A percentile compares a stretch with the other conserved stretches of the same genome.
phyloP scores from a whole-genome alignment of 305 asterid species.

The Rubia tinctorum region DNA sequence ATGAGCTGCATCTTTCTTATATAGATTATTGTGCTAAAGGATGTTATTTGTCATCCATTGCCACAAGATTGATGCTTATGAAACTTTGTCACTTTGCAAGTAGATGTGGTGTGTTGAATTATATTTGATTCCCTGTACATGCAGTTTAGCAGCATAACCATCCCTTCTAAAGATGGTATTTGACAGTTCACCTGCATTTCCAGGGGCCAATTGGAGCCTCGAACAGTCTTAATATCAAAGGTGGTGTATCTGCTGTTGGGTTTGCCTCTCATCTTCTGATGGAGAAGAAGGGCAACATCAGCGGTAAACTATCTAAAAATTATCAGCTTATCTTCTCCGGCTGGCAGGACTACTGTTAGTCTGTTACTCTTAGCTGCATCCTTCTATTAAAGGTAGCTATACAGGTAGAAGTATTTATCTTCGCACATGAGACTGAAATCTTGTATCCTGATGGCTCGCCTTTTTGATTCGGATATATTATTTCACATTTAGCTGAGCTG shows the following conservation, averaged over 20 bases:
- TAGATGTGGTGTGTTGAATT: neutral
- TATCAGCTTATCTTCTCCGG: conserved; percentile 8
- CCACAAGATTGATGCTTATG: conserved; percentile 1
- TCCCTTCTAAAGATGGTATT: conserved; percentile 19
- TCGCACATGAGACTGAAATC: neutral
- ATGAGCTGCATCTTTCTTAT: neutral
- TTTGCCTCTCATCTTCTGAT: conserved; percentile 26
- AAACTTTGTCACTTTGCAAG: neutral
- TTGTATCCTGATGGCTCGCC: neutral
- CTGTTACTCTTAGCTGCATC: conserved; percentile 3
- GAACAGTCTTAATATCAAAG: conserved; percentile 17
- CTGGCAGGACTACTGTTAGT: conserved; percentile 11
- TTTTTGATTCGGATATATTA: neutral
- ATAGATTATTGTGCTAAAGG: neutral
- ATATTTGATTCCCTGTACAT: conserved; percentile 2
- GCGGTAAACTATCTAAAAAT: conserved; percentile 17
- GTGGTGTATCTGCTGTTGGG: conserved; percentile 22
- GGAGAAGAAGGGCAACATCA: conserved; percentile 21
- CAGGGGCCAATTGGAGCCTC: conserved; percentile 34
- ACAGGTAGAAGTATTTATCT: neutral
- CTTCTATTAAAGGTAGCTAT: neutral
- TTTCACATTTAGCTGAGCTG: too few species aligned
- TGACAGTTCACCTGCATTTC: conserved; percentile 26
- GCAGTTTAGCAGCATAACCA: conserved; percentile 17
- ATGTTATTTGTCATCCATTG: conserved; percentile 9